Conservation (phyloP, 2,329 filamentous ascomycete species). For the Graphilbum fragrans region DNA sequence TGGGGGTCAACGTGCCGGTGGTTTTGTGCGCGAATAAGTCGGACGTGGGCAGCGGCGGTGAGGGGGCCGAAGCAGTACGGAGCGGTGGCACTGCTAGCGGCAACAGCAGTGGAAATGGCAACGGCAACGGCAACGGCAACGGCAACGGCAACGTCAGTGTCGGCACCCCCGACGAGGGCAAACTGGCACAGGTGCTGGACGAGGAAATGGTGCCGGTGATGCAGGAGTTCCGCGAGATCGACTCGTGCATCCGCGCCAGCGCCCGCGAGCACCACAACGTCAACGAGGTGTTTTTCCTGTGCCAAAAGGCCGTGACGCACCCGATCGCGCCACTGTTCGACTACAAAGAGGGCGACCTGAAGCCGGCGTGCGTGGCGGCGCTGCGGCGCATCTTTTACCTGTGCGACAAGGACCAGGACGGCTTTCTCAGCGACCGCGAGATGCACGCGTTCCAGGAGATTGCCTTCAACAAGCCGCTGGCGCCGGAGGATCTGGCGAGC, state of each 20-base stretch:
- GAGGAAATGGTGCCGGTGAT: constrained; percentile 98
- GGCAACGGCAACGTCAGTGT: not conserved
- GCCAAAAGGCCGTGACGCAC: constrained; percentile 95
- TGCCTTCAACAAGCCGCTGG: constrained; percentile 81
- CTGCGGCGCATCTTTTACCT: constrained; percentile 88
- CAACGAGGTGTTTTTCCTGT: constrained; percentile 94
- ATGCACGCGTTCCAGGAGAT: constrained; percentile 83
- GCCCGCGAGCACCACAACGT: constrained; percentile 87
- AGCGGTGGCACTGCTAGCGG: not conserved
- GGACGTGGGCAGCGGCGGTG: constrained; percentile 47
- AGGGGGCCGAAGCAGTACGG: not conserved
- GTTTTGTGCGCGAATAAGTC: constrained; percentile 96
- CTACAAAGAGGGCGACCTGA: constrained; percentile 80
- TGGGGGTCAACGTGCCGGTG: constrained; percentile 97
- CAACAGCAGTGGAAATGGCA: not conserved
- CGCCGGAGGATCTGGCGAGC: constrained; percentile 69
- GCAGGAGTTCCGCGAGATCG: constrained; percentile 97
- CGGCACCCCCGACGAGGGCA: constrained; percentile 36
- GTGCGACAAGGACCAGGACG: constrained; percentile 93
- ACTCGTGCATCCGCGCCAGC: constrained; percentile 92
- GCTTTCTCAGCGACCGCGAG: constrained; percentile 77
- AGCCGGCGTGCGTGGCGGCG: constrained; percentile 78
- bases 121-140: not conserved
- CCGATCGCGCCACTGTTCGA: constrained; percentile 95
- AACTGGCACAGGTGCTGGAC: constrained; percentile 74